Evolutionary conservation across 1,139 yeast species (phyloP).

Genomic region (Yamadazyma taylorii): DNA sequence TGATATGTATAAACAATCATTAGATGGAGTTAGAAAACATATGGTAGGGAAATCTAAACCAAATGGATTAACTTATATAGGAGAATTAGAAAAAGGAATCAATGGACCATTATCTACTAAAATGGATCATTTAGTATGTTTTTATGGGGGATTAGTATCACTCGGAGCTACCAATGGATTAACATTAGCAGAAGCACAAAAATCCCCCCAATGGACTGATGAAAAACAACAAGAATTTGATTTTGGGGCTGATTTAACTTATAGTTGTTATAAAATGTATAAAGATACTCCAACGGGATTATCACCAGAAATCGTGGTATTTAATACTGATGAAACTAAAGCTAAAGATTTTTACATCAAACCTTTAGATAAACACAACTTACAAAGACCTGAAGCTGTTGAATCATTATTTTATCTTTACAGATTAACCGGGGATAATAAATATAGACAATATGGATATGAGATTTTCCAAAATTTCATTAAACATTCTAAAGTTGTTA

Average conservation of each 20-base stretch:
- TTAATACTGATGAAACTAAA: conserved; percentile 46
- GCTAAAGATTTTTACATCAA: conserved; percentile 64
- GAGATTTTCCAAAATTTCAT: conserved; percentile 75
- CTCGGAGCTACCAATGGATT: conserved; percentile 82
- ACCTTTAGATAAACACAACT: conserved; percentile 72
- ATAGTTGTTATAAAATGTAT: conserved; percentile 85
- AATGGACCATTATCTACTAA: conserved; percentile 61
- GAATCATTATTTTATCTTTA: conserved; percentile 83
- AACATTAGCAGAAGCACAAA: conserved; percentile 43
- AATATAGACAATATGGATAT: conserved; percentile 90
- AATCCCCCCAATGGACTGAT: conserved; percentile 35
- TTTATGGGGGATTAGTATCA: conserved; percentile 87
- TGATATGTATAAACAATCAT: conserved; percentile 76
- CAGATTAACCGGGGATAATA: conserved; percentile 76
- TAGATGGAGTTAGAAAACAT: conserved; percentile 66
- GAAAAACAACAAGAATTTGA: conserved; percentile 53
- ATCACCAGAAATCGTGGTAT: conserved; percentile 86
- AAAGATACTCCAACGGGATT: conserved; percentile 67
- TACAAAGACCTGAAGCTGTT: conserved; percentile 94
- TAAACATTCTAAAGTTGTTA: conserved; percentile 53
- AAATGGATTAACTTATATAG: conserved; percentile 64
- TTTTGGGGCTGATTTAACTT: conserved; percentile 73
- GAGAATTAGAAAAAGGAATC: conserved; percentile 75
- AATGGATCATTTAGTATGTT: conserved; percentile 95
- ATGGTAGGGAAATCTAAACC: conserved; percentile 65